A percentile compares a stretch with the other conserved stretches of the same genome.
These are phyloP conservation scores for Eremothecium sinecaudum DNA, from an alignment of 1,139 yeast genomes.

Conservation along the genomic window DNA sequence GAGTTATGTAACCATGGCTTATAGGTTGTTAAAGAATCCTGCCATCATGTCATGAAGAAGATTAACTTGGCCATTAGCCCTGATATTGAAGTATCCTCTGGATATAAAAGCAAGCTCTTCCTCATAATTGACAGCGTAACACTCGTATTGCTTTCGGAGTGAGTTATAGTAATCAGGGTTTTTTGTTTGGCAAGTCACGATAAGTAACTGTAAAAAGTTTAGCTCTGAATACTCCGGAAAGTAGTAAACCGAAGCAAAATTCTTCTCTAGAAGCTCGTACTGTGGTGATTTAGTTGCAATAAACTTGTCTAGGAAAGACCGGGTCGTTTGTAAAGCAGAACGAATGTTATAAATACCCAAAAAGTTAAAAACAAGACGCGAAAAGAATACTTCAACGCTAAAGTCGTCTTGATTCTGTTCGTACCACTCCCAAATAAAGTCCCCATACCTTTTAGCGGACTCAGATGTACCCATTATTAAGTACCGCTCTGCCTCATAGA, in stretches of 20 bases:
- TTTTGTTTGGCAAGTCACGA: slow-evolving; percentile 51
- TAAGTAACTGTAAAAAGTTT: slow-evolving; percentile 62
- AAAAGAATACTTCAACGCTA: slow-evolving; percentile 44
- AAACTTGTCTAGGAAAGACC: slow-evolving; percentile 33
- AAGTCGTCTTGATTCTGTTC: slow-evolving; percentile 23
- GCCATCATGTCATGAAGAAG: slow-evolving; percentile 82
- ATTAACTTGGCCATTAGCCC: slow-evolving; percentile 50
- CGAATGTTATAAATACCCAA: slow-evolving; percentile 54
- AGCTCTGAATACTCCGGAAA: slow-evolving; percentile 36
- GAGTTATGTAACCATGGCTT: no score
- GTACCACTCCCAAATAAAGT: slow-evolving; percentile 53
- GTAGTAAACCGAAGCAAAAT: slow-evolving; percentile 23
- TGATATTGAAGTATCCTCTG: slow-evolving; percentile 47
- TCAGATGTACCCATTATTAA: slow-evolving; percentile 59
- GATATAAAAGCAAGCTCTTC: slow-evolving; percentile 47
- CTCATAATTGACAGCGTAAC: slow-evolving; percentile 30
- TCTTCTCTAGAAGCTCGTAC: slow-evolving; percentile 18
- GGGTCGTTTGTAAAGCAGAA: slow-evolving; percentile 40
- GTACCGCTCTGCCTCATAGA: slow-evolving; percentile 49
- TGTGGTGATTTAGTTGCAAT: slow-evolving; percentile 21
- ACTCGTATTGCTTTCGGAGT: slow-evolving; percentile 43
- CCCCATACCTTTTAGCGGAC: slow-evolving; percentile 45
- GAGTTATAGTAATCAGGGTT: slow-evolving; percentile 42
- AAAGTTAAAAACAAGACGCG: slow-evolving; percentile 64
- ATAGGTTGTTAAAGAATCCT: slow-evolving; percentile 46